Conservation (phyloP, 2,329 filamentous ascomycete species). For the Aureobasidium zeae region DNA sequence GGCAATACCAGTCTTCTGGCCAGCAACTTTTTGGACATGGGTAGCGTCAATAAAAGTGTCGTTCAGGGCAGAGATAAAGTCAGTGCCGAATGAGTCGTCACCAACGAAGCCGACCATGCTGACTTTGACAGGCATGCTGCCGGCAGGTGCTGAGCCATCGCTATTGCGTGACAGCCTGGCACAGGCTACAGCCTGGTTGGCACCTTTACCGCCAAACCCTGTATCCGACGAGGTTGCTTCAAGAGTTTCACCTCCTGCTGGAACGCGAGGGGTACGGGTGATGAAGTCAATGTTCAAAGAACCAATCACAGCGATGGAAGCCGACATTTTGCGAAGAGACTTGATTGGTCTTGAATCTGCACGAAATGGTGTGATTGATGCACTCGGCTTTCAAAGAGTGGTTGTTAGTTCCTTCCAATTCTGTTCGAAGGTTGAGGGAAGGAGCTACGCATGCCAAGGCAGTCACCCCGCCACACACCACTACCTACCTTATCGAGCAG, state of each 20-base stretch:
- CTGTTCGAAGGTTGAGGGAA: constrained; percentile 4
- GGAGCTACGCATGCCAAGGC: constrained; percentile 8
- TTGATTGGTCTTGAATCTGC: background rate
- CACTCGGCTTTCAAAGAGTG: background rate
- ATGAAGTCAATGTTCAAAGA: constrained; percentile 94
- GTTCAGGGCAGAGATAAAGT: constrained; percentile 34
- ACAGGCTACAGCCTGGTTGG: constrained; percentile 88
- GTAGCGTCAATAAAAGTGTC: constrained; percentile 37
- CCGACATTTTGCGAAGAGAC: constrained; percentile 5
- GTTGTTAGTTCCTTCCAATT: background rate
- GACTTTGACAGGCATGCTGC: constrained; percentile 32
- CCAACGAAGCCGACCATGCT: constrained; percentile 44
- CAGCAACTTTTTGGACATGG: constrained; percentile 32
- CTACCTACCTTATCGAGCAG: too few species aligned
- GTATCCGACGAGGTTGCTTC: constrained; percentile 68
- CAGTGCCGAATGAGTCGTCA: constrained; percentile 35
- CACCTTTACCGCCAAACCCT: constrained; percentile 84
- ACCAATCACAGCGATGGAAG: constrained; percentile 67
- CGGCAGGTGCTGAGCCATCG: constrained; percentile 14
- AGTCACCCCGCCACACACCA: too few species aligned
- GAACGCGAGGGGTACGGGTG: constrained; percentile 75
- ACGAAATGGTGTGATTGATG: background rate
- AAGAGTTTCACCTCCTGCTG: constrained; percentile 76
- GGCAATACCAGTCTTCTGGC: constrained; percentile 40
- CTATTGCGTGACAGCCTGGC: constrained; percentile 53